These are phyloP conservation scores for Linnemannia hyalina DNA, from an alignment of 192 early-diverging fungal genomes.

Conservation along the genomic window DNA sequence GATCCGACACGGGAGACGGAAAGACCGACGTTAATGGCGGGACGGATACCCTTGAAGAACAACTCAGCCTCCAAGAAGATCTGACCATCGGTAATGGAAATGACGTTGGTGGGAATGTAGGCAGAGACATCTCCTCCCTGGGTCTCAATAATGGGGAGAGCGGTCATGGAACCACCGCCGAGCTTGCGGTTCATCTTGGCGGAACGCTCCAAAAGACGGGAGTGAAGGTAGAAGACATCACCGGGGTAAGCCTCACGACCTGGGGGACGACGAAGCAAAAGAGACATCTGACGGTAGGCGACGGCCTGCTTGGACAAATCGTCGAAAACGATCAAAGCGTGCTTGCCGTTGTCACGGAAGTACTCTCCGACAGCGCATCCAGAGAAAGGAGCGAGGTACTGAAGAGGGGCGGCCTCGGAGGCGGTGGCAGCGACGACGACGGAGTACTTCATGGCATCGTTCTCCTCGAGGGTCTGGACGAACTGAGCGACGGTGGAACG, in stretches of 20 bases:
- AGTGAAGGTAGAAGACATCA: conserved; percentile 99
- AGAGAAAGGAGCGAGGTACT: conserved; percentile 99
- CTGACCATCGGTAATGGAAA: conserved; percentile 99
- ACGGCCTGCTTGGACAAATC: conserved; percentile 99
- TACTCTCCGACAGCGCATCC: conserved; percentile 98
- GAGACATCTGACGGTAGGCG: conserved; percentile 99
- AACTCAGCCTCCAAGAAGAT: conserved; percentile 99
- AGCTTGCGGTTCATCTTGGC: conserved; percentile 99
- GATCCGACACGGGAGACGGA: conserved; percentile 99
- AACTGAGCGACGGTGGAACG: conserved; percentile 99
- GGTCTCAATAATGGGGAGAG: conserved; percentile 99
- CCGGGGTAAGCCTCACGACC: conserved; percentile 99
- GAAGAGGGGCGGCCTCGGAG: conserved; percentile 98
- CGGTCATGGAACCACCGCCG: conserved; percentile 97
- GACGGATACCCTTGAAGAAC: conserved; percentile 99
- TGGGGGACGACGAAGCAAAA: conserved; percentile 98
- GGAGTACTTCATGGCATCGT: conserved; percentile 98
- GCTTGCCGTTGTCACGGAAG: conserved; percentile 99
- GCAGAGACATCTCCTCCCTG: conserved; percentile 99
- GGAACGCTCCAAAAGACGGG: conserved; percentile 98
- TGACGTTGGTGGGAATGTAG: conserved; percentile 99
- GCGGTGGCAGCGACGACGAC: conserved; percentile 99
- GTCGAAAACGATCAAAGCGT: conserved; percentile 99
- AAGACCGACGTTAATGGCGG: conserved; percentile 99
- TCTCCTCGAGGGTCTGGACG: conserved; percentile 97